These are phyloP conservation scores for Globisporangium nagaii DNA, from an alignment of 352 stramenopile species.

Conservation along the genomic window DNA sequence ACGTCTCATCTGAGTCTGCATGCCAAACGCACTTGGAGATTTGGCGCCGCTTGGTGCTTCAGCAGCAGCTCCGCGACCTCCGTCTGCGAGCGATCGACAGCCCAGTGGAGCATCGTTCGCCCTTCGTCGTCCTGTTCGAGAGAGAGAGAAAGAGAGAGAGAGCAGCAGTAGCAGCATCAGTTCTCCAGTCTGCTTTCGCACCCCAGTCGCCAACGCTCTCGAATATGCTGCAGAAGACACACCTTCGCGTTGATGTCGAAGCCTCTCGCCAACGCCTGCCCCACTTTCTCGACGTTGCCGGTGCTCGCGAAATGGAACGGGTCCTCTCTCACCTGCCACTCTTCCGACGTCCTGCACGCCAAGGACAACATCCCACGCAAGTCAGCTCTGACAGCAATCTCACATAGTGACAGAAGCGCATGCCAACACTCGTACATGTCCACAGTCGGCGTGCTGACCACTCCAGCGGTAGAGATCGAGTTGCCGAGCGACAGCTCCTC, in stretches of 20 bases:
- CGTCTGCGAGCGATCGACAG: conserved; percentile 59
- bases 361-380: too few relatives aligned
- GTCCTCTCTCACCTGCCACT: conserved; percentile 72
- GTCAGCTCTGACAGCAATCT: too few relatives aligned
- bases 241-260: conserved; percentile 45
- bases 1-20: too few relatives aligned
- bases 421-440: conserved; percentile 40
- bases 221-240: background rate
- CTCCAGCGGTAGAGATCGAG: conserved; percentile 43
- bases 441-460: conserved; percentile 59
- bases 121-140: conserved; percentile 55
- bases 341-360: conserved; percentile 73
- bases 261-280: conserved; percentile 29
- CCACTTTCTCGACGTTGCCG: conserved; percentile 48
- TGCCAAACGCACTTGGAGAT: conserved; percentile 48
- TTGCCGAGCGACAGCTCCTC: conserved; percentile 27
- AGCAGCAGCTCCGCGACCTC: conserved; percentile 50
- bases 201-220: too few relatives aligned
- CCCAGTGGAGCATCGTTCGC: conserved; percentile 80
- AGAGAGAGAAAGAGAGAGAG: too few relatives aligned
- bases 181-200: too few relatives aligned
- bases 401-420: background rate
- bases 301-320: conserved; percentile 71
- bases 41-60: conserved; percentile 41
- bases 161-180: too few relatives aligned